A percentile compares a stretch with the other conserved stretches of the same genome.
phyloP scores from a whole-genome alignment of 2,329 filamentous ascomycete genomes.

The Colletotrichum noveboracense region DNA sequence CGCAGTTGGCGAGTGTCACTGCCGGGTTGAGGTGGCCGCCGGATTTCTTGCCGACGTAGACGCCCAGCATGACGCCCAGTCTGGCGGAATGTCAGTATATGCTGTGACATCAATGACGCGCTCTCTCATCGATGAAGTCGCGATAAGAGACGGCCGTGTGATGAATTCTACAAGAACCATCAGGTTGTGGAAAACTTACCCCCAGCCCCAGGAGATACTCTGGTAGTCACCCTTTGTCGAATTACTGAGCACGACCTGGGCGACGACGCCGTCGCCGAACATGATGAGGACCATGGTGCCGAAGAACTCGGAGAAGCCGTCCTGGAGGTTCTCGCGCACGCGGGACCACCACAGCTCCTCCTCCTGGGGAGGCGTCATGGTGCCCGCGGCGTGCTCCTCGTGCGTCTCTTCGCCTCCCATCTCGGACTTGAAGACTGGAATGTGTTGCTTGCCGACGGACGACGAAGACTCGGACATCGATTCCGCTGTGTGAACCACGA shows the following conservation, averaged over 20 bases:
- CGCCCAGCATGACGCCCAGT: constrained; percentile 71
- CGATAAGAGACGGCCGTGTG: neutral
- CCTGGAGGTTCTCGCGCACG: constrained; percentile 55
- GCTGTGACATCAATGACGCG: neutral
- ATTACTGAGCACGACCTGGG: constrained; percentile 68
- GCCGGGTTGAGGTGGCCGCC: constrained; percentile 74
- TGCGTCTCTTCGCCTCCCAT: constrained; percentile 31
- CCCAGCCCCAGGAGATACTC: constrained; percentile 56
- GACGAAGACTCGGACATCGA: constrained; percentile 37
- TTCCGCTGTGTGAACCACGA: constrained; percentile 28
- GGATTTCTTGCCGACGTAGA: constrained; percentile 69
- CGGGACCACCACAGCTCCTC: constrained; percentile 52
- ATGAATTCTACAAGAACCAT: neutral
- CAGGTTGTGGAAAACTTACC: constrained; percentile 37
- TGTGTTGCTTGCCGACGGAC: constrained; percentile 35
- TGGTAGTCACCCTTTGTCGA: constrained; percentile 52
- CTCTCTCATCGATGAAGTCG: constrained; percentile 8
- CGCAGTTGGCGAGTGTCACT: constrained; percentile 72
- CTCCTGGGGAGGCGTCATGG: constrained; percentile 22
- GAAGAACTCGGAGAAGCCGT: constrained; percentile 71
- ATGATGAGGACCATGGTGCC: constrained; percentile 72
- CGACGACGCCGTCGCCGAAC: constrained; percentile 75
- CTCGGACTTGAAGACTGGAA: constrained; percentile 32
- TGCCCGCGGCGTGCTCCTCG: constrained; percentile 21
- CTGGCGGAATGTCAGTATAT: constrained; percentile 33